These are phyloP conservation scores for Echinochloa phyllopogon DNA, from an alignment of 176 grass and related monocot genomes.

Conservation along the genomic window DNA sequence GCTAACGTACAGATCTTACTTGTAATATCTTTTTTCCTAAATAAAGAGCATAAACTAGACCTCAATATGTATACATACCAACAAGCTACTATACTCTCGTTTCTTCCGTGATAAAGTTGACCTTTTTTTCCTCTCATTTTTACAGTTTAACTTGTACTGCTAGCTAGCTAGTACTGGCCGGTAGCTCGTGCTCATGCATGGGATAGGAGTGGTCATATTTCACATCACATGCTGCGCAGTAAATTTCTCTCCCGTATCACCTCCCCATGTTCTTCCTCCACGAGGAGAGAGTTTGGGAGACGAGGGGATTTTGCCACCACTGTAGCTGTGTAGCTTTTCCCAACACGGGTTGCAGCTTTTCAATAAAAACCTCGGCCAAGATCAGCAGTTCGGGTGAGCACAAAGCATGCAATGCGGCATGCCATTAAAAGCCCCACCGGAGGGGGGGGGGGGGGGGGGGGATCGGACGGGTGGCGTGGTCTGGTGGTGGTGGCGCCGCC, in stretches of 20 bases:
- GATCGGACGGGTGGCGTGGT: neutral
- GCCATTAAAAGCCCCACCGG: constrained; percentile 43
- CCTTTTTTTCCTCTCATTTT: neutral
- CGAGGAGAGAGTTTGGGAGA: neutral
- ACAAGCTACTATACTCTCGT: neutral
- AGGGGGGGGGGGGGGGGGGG: neutral
- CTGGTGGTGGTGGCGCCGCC: neutral
- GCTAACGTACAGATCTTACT: constrained; percentile 24
- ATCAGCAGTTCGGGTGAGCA: constrained; percentile 34
- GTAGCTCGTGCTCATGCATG: constrained; percentile 37
- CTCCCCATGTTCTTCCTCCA: neutral
- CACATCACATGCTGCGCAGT: constrained; percentile 42
- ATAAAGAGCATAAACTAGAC: constrained; percentile 2
- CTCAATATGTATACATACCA: neutral
- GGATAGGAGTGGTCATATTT: constrained; percentile 16
- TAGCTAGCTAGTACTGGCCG: neutral
- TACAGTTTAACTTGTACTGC: constrained; percentile 27
- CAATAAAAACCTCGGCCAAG: constrained; percentile 41
- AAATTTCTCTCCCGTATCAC: constrained; percentile 23
- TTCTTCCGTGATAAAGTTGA: constrained; percentile 6
- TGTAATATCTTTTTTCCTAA: neutral
- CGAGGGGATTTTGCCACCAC: neutral
- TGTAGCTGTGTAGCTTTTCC: constrained; percentile 37
- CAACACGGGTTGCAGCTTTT: constrained; percentile 43
- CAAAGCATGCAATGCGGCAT: constrained; percentile 36